phyloP scores from a whole-genome alignment of 305 asterid species.

The Euphrasia arctica region DNA sequence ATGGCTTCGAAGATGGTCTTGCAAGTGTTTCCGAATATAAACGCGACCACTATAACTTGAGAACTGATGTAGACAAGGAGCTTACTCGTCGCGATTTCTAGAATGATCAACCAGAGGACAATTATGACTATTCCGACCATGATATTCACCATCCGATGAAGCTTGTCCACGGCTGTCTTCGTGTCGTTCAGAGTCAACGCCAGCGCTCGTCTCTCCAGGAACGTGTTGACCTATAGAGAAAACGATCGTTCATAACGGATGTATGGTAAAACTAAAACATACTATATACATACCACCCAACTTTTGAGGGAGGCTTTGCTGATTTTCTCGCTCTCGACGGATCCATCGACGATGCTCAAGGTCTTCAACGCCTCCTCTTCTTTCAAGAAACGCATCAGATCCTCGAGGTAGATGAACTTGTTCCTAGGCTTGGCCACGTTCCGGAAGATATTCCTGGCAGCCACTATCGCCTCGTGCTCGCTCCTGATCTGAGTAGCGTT shows the following conservation, averaged over 20 bases:
- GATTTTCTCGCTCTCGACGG: slow-evolving; percentile 56
- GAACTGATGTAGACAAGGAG: slow-evolving; percentile 80
- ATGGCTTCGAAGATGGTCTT: slow-evolving; percentile 76
- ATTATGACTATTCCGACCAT: slow-evolving; percentile 46
- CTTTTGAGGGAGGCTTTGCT: slow-evolving; percentile 71
- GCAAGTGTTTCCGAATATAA: slow-evolving; percentile 86
- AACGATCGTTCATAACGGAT: not conserved
- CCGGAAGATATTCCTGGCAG: slow-evolving; percentile 91
- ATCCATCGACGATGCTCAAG: slow-evolving; percentile 63
- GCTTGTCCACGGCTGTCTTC: slow-evolving; percentile 87
- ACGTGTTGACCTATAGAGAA: slow-evolving; percentile 62
- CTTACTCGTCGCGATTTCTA: slow-evolving; percentile 65
- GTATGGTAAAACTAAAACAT: not conserved
- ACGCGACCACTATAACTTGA: slow-evolving; percentile 85
- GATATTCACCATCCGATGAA: slow-evolving; percentile 63
- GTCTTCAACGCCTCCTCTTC: slow-evolving; percentile 62
- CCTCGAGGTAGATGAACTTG: slow-evolving; percentile 68
- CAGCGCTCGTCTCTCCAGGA: slow-evolving; percentile 85
- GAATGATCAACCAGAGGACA: slow-evolving; percentile 52
- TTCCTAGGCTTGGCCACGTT: slow-evolving; percentile 85
- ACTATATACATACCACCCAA: slow-evolving; percentile 67
- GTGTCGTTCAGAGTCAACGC: slow-evolving; percentile 89
- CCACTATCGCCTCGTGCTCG: slow-evolving; percentile 76
- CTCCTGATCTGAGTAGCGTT: slow-evolving; percentile 70
- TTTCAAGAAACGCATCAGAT: slow-evolving; percentile 63